Evolutionary conservation across 257 asterid species (phyloP).

Genomic region (Anisodus acutangulus): DNA sequence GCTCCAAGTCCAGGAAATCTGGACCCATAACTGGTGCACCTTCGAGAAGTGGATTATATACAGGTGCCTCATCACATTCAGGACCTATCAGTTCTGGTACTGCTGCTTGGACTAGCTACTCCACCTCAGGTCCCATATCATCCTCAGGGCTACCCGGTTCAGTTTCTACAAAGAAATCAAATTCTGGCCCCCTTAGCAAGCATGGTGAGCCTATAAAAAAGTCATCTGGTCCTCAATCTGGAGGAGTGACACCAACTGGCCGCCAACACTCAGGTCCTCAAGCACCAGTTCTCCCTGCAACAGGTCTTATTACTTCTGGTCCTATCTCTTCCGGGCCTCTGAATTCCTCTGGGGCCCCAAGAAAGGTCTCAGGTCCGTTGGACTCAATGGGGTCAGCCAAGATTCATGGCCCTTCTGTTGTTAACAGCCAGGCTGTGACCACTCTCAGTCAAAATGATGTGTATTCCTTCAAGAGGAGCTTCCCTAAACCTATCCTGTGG

Average conservation of each 20-base stretch:
- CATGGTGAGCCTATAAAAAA: conserved; percentile 90
- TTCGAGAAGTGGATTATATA: conserved; percentile 65
- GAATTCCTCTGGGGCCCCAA: conserved; percentile 75
- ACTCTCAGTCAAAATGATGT: conserved; percentile 64
- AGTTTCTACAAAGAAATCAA: conserved; percentile 70
- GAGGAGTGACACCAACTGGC: conserved; percentile 64
- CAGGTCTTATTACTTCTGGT: conserved; percentile 91
- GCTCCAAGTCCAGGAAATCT: conserved; percentile 80
- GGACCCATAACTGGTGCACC: conserved; percentile 72
- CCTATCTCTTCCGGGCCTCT: conserved; percentile 82
- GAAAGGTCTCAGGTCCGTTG: conserved; percentile 80
- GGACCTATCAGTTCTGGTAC: conserved; percentile 69
- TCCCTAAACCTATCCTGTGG: conserved; percentile 72
- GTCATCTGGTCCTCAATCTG: conserved; percentile 89
- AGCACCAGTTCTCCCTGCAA: conserved; percentile 79
- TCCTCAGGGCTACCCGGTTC: conserved; percentile 64
- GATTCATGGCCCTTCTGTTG: conserved; percentile 54
- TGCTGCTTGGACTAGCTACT: conserved; percentile 71
- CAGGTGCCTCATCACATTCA: conserved; percentile 70
- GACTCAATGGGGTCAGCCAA: conserved; percentile 66
- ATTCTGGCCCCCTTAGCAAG: conserved; percentile 82
- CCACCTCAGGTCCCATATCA: conserved; percentile 81
- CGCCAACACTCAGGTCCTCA: conserved; percentile 89
- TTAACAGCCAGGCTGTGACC: conserved; percentile 79
- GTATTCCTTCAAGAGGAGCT: conserved; percentile 67